Evolutionary conservation across 1,139 yeast genomes (phyloP).

Genomic region (Saccharomyces hybrid): DNA sequence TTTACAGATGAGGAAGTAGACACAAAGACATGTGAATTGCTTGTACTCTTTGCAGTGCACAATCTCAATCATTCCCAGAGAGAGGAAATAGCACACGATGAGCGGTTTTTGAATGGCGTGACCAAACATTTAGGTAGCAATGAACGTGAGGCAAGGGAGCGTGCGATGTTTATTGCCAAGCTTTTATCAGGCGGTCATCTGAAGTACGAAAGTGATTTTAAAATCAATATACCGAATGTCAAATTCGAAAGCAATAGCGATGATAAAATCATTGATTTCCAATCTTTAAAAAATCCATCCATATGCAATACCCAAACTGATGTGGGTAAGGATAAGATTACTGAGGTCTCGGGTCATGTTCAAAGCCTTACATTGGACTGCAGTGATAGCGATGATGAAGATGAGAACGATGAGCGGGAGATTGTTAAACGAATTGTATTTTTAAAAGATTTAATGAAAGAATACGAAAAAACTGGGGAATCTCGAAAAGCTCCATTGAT

Average conservation of each 20-base stretch:
- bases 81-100: constrained; percentile 18
- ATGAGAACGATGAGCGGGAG: constrained; percentile 17
- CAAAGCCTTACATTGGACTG: constrained; percentile 11
- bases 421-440: constrained; percentile 23
- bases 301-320: not conserved
- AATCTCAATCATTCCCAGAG: constrained; percentile 11
- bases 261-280: constrained; percentile 19
- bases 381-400: constrained; percentile 22
- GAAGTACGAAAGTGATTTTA: constrained; percentile 28
- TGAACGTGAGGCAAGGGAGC: constrained; percentile 25
- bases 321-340: not conserved
- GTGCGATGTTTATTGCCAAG: constrained; percentile 36
- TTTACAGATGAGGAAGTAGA: constrained; percentile 11
- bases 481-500: constrained; percentile 9
- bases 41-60: constrained; percentile 20
- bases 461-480: constrained; percentile 17
- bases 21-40: constrained; percentile 15
- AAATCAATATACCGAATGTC: constrained; percentile 19
- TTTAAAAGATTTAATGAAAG: constrained; percentile 31
- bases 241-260: constrained; percentile 2
- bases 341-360: not conserved
- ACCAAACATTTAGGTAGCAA: constrained; percentile 30
- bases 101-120: constrained; percentile 29
- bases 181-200: constrained; percentile 28
- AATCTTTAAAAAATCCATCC: constrained; percentile 6